Base-by-base conservation (phyloP, 2,329 filamentous ascomycete species). In the Esteya vermicola region DNA sequence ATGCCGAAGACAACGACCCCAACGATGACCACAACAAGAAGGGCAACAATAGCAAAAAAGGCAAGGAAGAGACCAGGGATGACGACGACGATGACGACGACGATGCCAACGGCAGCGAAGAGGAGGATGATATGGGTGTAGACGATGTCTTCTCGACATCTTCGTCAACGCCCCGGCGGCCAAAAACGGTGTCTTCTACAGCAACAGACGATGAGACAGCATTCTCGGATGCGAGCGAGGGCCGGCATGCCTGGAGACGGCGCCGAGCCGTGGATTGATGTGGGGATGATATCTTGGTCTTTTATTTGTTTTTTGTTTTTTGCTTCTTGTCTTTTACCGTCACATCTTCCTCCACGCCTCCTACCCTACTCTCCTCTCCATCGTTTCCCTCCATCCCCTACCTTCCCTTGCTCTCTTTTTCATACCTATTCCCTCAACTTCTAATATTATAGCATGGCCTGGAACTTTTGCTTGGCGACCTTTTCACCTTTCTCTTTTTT, bases 211-310 rank as follows among this genome's bases (percentile, higher is more conserved):
- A 30, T 7, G 40, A 38, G 33, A 36, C n/a, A n/a, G n/a, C 26
- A n/a, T 36, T 46, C 8, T 43, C 44, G 2, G 46, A 47, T 16
- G 33, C 41, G 4, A 43, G 40, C 7, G 43, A 40, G 21, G 42
- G 47, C 10, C 41, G 41, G 19, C 35, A 39, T 22, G 43, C 47
- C 13, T 48, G 45, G 40, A 47, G 41, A 4, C 47, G 45, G 27
- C 47, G 45, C 22, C 44, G 42, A 42, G 43, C 43, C 16, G 39
- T 44, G n/a, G 45, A 48, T 32, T 45, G 35, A 40, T n/a, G 5
- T n/a, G 25, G 8, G 13, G 25, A 7, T 13, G 8, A 26, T 5
- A 6, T 16, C 9, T 31, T 31, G 4, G 5, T 9, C 28, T 3
- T 16, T n/a, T 9, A 16, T 31, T 31, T 5, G 9, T 31, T 16